Conservation (phyloP, 345 rosid genomes). For the Crucihimalaya himalaica region DNA sequence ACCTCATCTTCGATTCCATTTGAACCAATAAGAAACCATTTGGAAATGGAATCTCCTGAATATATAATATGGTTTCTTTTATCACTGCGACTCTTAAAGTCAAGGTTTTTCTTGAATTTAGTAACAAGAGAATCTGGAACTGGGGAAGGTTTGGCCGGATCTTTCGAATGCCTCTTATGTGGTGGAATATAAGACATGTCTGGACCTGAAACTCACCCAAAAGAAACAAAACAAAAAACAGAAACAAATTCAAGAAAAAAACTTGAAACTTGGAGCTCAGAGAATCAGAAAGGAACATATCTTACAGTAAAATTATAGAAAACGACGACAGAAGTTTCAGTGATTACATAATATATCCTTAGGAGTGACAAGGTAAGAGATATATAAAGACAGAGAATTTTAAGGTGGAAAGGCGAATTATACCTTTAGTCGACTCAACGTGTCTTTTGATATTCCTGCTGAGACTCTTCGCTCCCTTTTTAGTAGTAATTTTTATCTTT, state of each 20-base stretch:
- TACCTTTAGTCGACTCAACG: neutral
- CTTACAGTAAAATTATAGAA: no score
- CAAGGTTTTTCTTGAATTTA: slow-evolving; percentile 39
- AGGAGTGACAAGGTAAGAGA: neutral
- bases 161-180: slow-evolving; percentile 55
- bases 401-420: neutral
- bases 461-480: slow-evolving; percentile 12
- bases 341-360: neutral
- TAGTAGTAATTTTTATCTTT: no score
- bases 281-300: no score
- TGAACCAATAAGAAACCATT: slow-evolving; percentile 58
- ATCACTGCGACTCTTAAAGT: slow-evolving; percentile 18
- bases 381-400: neutral
- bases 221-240: neutral
- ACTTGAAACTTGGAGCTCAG: neutral
- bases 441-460: neutral
- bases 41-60: slow-evolving; percentile 39
- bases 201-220: slow-evolving; percentile 13
- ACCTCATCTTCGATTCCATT: slow-evolving; percentile 37
- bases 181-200: slow-evolving; percentile 52
- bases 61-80: slow-evolving; percentile 39
- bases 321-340: neutral
- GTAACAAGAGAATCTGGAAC: slow-evolving; percentile 41
- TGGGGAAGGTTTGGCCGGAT: slow-evolving; percentile 35
- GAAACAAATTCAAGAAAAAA: neutral